Evolutionary conservation across 1,139 yeast species (phyloP), one percentile per base, ranked within the genome.

Genomic region (Groenewaldozyma sp.): DNA sequence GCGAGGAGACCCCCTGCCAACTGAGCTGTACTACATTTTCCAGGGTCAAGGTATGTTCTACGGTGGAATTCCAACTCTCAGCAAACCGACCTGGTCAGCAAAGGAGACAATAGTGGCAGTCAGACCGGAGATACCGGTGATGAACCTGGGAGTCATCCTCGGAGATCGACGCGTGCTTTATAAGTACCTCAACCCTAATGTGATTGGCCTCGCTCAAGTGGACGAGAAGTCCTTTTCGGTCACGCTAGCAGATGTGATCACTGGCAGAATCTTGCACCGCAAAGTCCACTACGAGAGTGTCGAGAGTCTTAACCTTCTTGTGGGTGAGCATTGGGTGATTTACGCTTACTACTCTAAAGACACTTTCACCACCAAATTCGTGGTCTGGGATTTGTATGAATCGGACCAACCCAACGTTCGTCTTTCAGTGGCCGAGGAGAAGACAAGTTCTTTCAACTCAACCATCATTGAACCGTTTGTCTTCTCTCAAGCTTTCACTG

Each of bases 241-340:
- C 19, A 67, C 73, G 46, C 53, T 88, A 6, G 43, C 87, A 24
- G 94, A 88, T 56, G 70, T 78, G 0, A 65, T 81, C 5, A 73
- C 83, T 1, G 97, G 97, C 2, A 69, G 74, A 32, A 46, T 78
- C 0, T 62, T 87, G 20, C 67, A 75, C 52, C 60, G 73, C 2
- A 52, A 59, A 21, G 74, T 71, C 6, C 59, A 56, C 51, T 60
- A 66, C 1, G 50, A 59, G 4, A 54, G 58, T 18, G 71, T 68
- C 31, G 37, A 27, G 9, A 22, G 22, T 1, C 53, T 84, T 16
- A 67, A 70, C 21, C 53, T 84, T 28, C 66, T 77, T 1, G 71
- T 77, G 59, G 93, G 88, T 41, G 97, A 91, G 55, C 78, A 87
- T 59, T 88, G 94, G 86, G 64, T 86, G 11, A 70, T 83, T 3